These are phyloP conservation scores for Macadamia integrifolia DNA, from an alignment of 164 flowering plant genomes.

Conservation along the genomic window DNA sequence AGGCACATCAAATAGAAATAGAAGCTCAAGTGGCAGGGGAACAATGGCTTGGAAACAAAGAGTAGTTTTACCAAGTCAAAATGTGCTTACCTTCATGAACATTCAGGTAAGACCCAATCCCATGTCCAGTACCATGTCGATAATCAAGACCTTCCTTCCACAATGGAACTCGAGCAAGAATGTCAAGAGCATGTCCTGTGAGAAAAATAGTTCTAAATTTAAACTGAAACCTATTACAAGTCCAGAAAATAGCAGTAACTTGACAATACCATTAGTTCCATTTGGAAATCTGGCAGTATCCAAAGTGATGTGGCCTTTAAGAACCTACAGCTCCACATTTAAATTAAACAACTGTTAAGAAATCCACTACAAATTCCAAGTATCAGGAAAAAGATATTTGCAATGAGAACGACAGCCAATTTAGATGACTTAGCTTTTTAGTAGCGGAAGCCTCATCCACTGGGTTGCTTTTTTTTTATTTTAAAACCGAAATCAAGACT, in stretches of 20 bases:
- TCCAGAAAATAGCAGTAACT: not conserved
- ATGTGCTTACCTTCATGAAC: conserved; percentile 84
- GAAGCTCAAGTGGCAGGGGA: not conserved
- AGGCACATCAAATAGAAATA: not conserved
- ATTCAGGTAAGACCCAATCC: conserved; percentile 85
- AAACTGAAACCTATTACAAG: not conserved
- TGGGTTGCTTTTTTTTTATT: too few species aligned
- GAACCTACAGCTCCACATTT: conserved; percentile 54
- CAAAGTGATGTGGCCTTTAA: conserved; percentile 88
- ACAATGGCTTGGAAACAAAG: not conserved
- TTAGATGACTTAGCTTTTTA: too few species aligned
- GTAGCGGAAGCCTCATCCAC: too few species aligned
- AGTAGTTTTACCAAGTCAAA: conserved; percentile 2
- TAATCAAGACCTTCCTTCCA: conserved; percentile 98
- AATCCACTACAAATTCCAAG: not conserved
- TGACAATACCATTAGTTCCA: conserved; percentile 76
- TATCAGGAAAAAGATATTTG: conserved; percentile 1
- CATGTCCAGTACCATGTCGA: conserved; percentile 99
- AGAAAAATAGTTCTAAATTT: conserved; percentile 7
- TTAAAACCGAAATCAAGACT: not conserved
- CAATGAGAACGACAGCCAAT: not conserved
- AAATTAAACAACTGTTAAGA: conserved; percentile 9
- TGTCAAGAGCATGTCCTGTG: conserved; percentile 74
- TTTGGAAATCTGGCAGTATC: conserved; percentile 87
- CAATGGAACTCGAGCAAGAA: conserved; percentile 87